A percentile compares a stretch with the other conserved stretches of the same genome.
These are phyloP conservation scores for Tolypocladium pustulatum DNA, from an alignment of 2,329 filamentous ascomycete genomes.

Conservation along the genomic window DNA sequence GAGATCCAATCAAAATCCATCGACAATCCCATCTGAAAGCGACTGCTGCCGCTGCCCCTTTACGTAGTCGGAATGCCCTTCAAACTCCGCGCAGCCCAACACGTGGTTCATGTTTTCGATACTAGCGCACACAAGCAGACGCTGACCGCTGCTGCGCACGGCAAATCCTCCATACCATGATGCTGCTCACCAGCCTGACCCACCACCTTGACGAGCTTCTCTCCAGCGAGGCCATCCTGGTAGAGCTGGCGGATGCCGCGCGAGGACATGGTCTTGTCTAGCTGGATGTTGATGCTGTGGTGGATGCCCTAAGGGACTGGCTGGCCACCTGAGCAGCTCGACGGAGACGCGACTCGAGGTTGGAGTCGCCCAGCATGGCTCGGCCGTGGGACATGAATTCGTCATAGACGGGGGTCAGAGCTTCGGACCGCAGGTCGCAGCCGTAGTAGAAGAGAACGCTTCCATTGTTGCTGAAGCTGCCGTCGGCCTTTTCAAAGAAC, in stretches of 20 bases:
- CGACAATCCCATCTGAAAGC: background rate
- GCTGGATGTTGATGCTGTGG: too few species aligned
- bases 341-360: constrained; percentile 76
- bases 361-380: constrained; percentile 81
- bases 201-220: too few species aligned
- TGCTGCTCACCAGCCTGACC: too few species aligned
- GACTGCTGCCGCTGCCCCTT: constrained; percentile 1
- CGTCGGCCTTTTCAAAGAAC: constrained; percentile 97
- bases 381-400: constrained; percentile 77
- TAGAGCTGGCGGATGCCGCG: too few species aligned
- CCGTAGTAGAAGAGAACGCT: constrained; percentile 97
- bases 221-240: too few species aligned
- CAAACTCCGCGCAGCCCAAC: constrained; percentile 80
- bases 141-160: too few species aligned
- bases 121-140: too few species aligned
- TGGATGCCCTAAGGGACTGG: constrained; percentile 34
- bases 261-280: too few species aligned
- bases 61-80: constrained; percentile 63
- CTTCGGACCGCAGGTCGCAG: constrained; percentile 66
- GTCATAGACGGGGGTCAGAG: constrained; percentile 67
- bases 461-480: constrained; percentile 74
- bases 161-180: too few species aligned
- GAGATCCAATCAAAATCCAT: constrained; percentile 10
- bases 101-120: constrained; percentile 93
- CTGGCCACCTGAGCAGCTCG: constrained; percentile 63